A percentile compares a stretch with the other conserved stretches of the same genome.
Conservation (phyloP, 805 yeast genomes). For the Kodamaea jinghongensis region DNA sequence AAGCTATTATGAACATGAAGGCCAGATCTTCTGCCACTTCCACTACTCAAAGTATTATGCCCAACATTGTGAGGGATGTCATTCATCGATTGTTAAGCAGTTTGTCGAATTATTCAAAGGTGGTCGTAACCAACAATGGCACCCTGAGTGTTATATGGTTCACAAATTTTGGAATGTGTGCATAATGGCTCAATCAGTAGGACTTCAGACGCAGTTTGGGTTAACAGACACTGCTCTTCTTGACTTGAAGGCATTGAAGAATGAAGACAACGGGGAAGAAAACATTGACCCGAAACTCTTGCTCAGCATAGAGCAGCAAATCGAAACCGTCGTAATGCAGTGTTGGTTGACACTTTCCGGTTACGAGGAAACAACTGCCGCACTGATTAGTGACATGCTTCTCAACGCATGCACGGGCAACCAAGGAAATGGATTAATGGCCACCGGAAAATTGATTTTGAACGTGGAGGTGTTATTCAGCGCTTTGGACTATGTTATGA, state of each 20-base stretch:
- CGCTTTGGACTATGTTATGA: slow-evolving; percentile 53
- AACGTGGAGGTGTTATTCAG: slow-evolving; percentile 74
- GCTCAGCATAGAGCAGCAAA: slow-evolving; percentile 56
- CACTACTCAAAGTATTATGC: slow-evolving; percentile 89
- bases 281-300: slow-evolving; percentile 46
- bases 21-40: slow-evolving; percentile 81
- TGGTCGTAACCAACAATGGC: slow-evolving; percentile 95
- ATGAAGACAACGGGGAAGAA: not conserved
- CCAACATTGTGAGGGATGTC: slow-evolving; percentile 89
- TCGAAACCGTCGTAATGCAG: slow-evolving; percentile 55
- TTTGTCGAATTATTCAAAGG: slow-evolving; percentile 91
- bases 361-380: slow-evolving; percentile 88
- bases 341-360: slow-evolving; percentile 88
- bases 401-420: slow-evolving; percentile 75
- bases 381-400: slow-evolving; percentile 88
- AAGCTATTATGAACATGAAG: slow-evolving; percentile 85
- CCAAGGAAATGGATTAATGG: slow-evolving; percentile 60
- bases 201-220: slow-evolving; percentile 31
- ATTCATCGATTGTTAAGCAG: slow-evolving; percentile 86
- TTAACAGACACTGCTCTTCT: slow-evolving; percentile 11
- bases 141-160: slow-evolving; percentile 98
- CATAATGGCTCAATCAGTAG: slow-evolving; percentile 59
- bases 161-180: slow-evolving; percentile 94
- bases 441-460: slow-evolving; percentile 69
- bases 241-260: slow-evolving; percentile 12